phyloP scores from a whole-genome alignment of 805 yeast genomes.

The Lachancea dasiensis region DNA sequence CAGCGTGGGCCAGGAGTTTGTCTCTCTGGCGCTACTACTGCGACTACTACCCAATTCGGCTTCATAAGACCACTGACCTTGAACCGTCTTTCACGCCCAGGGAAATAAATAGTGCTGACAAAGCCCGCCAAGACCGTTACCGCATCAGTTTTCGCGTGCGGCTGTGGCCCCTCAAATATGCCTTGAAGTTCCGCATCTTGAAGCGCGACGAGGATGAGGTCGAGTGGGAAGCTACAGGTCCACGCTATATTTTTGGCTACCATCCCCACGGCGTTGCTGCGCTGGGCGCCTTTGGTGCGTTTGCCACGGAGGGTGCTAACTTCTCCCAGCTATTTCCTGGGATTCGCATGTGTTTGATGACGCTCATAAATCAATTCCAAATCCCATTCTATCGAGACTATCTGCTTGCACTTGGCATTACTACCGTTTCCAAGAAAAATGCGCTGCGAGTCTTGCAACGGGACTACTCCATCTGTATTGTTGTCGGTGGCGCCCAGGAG shows the following conservation, averaged over 20 bases:
- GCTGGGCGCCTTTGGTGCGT: slow-evolving; percentile 79
- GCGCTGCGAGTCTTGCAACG: slow-evolving; percentile 57
- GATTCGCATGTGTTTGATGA: slow-evolving; percentile 68
- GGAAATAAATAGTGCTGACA: slow-evolving; percentile 9
- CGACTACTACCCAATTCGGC: slow-evolving; percentile 69
- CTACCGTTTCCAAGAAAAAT: slow-evolving; percentile 74
- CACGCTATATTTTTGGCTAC: slow-evolving; percentile 80
- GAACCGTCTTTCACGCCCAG: slow-evolving; percentile 61
- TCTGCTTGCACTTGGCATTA: slow-evolving; percentile 69
- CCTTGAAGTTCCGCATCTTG: slow-evolving; percentile 10
- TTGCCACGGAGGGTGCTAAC: slow-evolving; percentile 76
- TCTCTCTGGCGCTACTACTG: slow-evolving; percentile 67
- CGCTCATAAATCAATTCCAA: slow-evolving; percentile 75
- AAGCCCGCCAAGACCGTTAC: slow-evolving; percentile 11
- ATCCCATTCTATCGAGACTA: slow-evolving; percentile 87
- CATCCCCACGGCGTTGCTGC: slow-evolving; percentile 97
- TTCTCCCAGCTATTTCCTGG: slow-evolving; percentile 75
- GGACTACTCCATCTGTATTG: slow-evolving; percentile 77
- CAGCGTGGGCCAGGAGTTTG: slow-evolving; percentile 50
- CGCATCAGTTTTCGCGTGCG: slow-evolving; percentile 14
- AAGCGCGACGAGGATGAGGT: slow-evolving; percentile 10
- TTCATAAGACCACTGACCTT: slow-evolving; percentile 62
- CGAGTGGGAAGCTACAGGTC: slow-evolving; percentile 45
- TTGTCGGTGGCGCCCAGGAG: slow-evolving; percentile 95
- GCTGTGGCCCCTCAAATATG: slow-evolving; percentile 20